Evolutionary conservation across 257 asterid species (phyloP).

Genomic region (Lavandula angustifolia): DNA sequence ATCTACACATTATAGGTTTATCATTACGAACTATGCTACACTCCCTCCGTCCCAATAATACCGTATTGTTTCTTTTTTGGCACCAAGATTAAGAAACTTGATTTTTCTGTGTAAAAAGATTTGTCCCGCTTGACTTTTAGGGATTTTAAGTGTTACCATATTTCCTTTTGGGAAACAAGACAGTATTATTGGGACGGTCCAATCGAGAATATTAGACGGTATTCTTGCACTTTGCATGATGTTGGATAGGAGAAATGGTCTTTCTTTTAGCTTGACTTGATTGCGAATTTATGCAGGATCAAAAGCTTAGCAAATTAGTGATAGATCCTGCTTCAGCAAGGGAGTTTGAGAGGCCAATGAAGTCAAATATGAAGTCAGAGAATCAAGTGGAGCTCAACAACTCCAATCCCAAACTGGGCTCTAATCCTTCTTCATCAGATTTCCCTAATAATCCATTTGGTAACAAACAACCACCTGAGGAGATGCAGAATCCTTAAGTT

Average conservation of each 20-base stretch:
- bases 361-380: conserved; percentile 53
- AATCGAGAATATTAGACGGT: too few relatives aligned
- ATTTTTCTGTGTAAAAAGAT: too few relatives aligned
- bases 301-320: conserved; percentile 70
- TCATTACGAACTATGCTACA: neutral
- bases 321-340: conserved; percentile 80
- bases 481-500: conserved; percentile 40
- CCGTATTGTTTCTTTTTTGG: too few relatives aligned
- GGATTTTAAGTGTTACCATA: too few relatives aligned
- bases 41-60: too few relatives aligned
- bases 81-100: too few relatives aligned
- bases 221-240: neutral
- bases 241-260: neutral
- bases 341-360: conserved; percentile 83
- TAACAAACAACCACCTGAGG: conserved; percentile 50
- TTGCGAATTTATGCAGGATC: conserved; percentile 58
- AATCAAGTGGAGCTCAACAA: conserved; percentile 49
- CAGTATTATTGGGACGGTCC: neutral
- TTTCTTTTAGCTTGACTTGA: neutral
- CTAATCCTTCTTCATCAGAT: conserved; percentile 48
- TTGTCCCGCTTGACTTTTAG: too few relatives aligned
- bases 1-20: too few relatives aligned
- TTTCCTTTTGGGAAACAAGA: too few relatives aligned
- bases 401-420: conserved; percentile 42
- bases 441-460: conserved; percentile 34